Percentiles rank a stretch among this genome's conserved stretches.
Conservation (phyloP, 2,329 filamentous ascomycete species). For the Chaetothyriales sp. region DNA sequence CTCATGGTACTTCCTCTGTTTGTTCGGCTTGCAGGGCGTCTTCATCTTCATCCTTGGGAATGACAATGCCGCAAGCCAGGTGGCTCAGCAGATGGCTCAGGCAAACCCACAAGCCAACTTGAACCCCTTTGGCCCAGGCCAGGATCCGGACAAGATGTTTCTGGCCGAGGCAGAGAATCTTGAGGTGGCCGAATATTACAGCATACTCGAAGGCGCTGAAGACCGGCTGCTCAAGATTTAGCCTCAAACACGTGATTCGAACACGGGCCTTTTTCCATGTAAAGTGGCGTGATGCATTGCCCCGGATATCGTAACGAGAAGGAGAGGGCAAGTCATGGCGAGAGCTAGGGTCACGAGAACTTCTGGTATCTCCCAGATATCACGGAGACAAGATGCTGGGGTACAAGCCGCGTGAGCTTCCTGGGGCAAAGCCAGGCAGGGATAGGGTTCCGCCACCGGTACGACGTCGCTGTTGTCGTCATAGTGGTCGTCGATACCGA, state of each 20-base stretch:
- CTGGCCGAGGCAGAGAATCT: constrained; percentile 85
- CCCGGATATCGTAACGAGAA: not conserved
- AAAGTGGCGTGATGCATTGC: not conserved
- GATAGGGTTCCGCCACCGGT: not conserved
- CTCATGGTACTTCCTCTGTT: constrained; percentile 96
- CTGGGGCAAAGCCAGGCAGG: not conserved
- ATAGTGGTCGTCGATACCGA: not conserved
- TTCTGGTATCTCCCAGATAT: not conserved
- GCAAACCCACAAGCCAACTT: constrained; percentile 52
- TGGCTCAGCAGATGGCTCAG: constrained; percentile 63
- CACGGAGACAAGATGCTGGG: not conserved
- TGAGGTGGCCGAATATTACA: constrained; percentile 86
- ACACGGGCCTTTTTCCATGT: not conserved
- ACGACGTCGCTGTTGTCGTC: not conserved
- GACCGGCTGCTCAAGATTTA: constrained; percentile 53
- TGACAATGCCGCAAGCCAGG: constrained; percentile 62
- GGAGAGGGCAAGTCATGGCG: not conserved
- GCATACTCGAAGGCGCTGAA: constrained; percentile 77
- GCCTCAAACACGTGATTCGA: not conserved
- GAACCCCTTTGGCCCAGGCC: constrained; percentile 76
- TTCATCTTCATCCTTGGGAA: constrained; percentile 94
- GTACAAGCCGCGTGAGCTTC: not conserved
- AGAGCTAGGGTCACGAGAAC: not conserved
- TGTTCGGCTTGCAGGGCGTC: constrained; percentile 90
- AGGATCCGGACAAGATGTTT: constrained; percentile 93